Percentiles rank a stretch among this genome's conserved stretches.
These are phyloP conservation scores for Entomortierella lignicola DNA, from an alignment of 192 early-diverging fungal genomes.

Conservation along the genomic window DNA sequence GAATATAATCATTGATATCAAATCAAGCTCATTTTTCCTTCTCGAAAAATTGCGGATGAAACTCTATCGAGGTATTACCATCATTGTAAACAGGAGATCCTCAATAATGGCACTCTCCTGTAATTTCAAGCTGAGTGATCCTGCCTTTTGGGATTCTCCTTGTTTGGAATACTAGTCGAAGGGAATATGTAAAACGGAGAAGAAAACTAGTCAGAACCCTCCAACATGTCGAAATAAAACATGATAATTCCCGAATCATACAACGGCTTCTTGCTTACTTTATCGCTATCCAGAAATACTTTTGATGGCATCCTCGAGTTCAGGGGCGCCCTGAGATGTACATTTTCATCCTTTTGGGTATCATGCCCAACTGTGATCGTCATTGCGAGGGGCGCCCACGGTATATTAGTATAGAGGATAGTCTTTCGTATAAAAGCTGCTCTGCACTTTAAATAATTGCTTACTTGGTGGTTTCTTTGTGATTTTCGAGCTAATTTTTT, in stretches of 20 bases:
- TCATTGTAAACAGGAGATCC: slow-evolving; percentile 88
- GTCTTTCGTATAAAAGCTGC: background rate
- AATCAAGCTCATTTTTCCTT: background rate
- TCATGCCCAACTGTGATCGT: slow-evolving; percentile 10
- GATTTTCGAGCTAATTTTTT: slow-evolving; percentile 37
- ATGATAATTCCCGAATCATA: no score
- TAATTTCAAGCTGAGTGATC: slow-evolving; percentile 58
- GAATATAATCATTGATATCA: background rate
- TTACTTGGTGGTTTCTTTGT: slow-evolving; percentile 9
- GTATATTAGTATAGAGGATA: background rate
- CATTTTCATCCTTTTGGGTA: slow-evolving; percentile 28
- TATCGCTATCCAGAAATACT: slow-evolving; percentile 19
- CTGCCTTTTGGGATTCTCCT: slow-evolving; percentile 29
- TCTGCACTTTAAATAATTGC: background rate
- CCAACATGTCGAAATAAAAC: no score
- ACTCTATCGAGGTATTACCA: slow-evolving; percentile 58
- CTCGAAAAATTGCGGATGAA: background rate
- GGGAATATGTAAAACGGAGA: background rate
- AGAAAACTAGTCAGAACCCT: no score
- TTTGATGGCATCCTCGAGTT: slow-evolving; percentile 35
- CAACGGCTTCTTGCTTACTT: slow-evolving; percentile 3
- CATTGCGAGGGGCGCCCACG: background rate
- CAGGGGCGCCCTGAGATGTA: slow-evolving; percentile 35
- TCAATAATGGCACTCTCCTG: slow-evolving; percentile 91
- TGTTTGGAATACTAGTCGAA: background rate